Evolutionary conservation across 129 eudicot genomes (phyloP).

Genomic region (Artemisia tridentata): DNA sequence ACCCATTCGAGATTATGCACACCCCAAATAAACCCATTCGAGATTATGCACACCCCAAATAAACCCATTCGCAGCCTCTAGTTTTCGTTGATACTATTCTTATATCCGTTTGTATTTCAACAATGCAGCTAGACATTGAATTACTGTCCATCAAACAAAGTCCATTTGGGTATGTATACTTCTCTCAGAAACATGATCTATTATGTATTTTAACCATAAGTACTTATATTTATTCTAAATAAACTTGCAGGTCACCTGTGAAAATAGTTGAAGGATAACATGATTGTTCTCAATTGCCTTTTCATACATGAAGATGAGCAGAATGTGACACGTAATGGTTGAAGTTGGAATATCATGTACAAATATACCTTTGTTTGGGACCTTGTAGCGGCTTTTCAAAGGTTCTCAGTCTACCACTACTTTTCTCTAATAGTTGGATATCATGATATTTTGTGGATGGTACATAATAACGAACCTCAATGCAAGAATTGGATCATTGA

Average conservation of each 20-base stretch:
- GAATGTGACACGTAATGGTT: constrained; percentile 24
- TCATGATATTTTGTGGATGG: too few relatives aligned
- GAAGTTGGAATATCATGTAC: constrained; percentile 28
- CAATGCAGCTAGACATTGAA: constrained; percentile 76
- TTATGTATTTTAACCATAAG: neutral
- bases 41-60: too few relatives aligned
- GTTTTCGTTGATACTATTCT: neutral
- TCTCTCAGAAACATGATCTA: neutral
- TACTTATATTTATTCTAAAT: constrained; percentile 5
- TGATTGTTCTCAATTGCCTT: neutral
- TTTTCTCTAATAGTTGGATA: too few relatives aligned
- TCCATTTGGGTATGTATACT: constrained; percentile 79
- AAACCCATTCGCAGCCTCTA: too few relatives aligned
- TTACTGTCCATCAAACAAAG: constrained; percentile 83
- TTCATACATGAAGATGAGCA: constrained; percentile 24
- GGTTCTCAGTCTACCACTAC: constrained; percentile 1
- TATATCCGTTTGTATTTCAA: neutral
- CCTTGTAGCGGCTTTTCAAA: constrained; percentile 31
- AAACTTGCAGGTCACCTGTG: constrained; percentile 59
- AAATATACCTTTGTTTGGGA: constrained; percentile 22
- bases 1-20: neutral
- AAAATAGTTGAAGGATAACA: constrained; percentile 76
- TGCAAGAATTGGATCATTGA: too few relatives aligned
- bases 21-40: too few relatives aligned
- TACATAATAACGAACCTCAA: too few relatives aligned